Conservation (phyloP, 306 rosid species). For the Fagus sylvatica region DNA sequence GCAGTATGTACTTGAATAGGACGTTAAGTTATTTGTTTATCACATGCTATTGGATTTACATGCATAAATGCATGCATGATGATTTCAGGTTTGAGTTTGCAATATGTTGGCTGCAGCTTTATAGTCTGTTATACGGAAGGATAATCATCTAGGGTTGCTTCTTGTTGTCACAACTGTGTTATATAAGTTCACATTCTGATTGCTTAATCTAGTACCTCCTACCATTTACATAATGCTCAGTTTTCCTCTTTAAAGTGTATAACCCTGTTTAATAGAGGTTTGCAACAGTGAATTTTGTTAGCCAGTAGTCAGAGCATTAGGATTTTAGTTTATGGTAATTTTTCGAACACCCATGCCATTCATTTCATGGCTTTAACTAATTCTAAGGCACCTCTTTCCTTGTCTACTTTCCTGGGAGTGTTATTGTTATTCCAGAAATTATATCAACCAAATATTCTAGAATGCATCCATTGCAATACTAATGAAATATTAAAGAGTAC, state of each 20-base stretch:
- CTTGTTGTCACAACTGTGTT: too few relatives aligned
- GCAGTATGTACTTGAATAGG: background rate
- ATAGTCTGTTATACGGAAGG: too few relatives aligned
- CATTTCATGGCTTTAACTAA: background rate
- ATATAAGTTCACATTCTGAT: background rate
- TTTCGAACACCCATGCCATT: background rate
- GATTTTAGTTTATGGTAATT: background rate
- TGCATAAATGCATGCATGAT: background rate
- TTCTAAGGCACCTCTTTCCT: background rate
- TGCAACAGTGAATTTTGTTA: background rate
- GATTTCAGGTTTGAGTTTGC: background rate
- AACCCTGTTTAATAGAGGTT: background rate
- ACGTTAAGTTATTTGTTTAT: too few relatives aligned
- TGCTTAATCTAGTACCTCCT: background rate
- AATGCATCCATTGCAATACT: too few relatives aligned
- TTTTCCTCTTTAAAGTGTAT: background rate
- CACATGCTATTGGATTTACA: too few relatives aligned
- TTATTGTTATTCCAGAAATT: too few relatives aligned
- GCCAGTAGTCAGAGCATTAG: background rate
- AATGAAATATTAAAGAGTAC: too few relatives aligned
- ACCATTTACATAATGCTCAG: background rate
- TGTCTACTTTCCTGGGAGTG: too few relatives aligned
- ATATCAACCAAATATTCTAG: too few relatives aligned
- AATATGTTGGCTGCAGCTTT: background rate
- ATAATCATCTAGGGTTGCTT: too few relatives aligned